Base-by-base conservation (phyloP, 352 stramenopile species). In the Globisporangium paddicum region DNA sequence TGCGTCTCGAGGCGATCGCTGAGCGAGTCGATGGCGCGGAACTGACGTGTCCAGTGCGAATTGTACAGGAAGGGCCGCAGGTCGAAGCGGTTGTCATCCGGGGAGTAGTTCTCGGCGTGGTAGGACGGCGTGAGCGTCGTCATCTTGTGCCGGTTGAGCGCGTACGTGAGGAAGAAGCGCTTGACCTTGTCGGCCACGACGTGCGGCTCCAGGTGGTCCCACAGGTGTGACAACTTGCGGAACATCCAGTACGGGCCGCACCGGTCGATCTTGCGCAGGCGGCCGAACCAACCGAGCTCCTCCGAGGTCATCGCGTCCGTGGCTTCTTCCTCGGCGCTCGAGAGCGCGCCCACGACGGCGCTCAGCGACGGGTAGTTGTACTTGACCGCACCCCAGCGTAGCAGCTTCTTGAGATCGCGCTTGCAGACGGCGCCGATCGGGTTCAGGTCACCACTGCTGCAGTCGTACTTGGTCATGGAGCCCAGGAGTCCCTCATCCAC, bases 381-480 rank as follows among this genome's bases (percentile, higher is more conserved):
- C 40, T 92, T 73, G 28, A 89, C 64, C 0, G 94, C 86, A 11
- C 88, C 89, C 83, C 89, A 99, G 23, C 82, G 60, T n/a, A 99
- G 72, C 58, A 99, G 93, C 18, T 93, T 91, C 73, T 99, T 99
- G 30, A 99, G 69, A 68, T 99, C 96, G 14, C 86, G 73, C 68
- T 97, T 97, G 16, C 85, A 98, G 47, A 99, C 97, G 4, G 86
- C 93, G 34, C 97, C 97, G 66, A 99, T 99, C 1, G 97, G 97
- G 75, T 99, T 99, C 37, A 99, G 69, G 69, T 99, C 97, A 13
- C 96, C 97, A 57, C 86, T 97, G 61, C 89, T 98, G 76, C 97
- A 99, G 79, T 99, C 97, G 63, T 99, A 99, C 75, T 99, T 99
- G 32, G 97, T 99, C 93, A 99, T 98, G 82, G 99, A 99, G 30